phyloP scores from a whole-genome alignment of 768 basidiomycete species.

The Auricularia sp. region DNA sequence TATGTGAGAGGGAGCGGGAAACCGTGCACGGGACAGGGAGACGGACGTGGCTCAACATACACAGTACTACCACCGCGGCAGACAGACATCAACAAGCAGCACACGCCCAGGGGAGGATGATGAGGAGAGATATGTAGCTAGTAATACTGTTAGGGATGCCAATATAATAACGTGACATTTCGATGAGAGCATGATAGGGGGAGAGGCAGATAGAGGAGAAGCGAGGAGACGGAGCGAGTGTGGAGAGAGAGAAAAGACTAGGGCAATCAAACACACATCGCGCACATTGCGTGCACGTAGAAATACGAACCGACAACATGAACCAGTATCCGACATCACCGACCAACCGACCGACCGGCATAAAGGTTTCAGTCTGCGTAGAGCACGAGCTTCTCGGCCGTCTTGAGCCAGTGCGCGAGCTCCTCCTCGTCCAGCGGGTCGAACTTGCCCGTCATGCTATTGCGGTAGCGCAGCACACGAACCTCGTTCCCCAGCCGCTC shows the following conservation, averaged over 20 bases:
- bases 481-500: conserved; percentile 74
- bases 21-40: not conserved
- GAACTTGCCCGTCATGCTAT: conserved; percentile 56
- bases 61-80: not conserved
- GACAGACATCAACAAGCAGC: not conserved
- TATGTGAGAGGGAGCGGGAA: not conserved
- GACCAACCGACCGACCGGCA: not conserved
- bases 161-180: not conserved
- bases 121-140: not conserved
- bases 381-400: conserved; percentile 72
- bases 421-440: conserved; percentile 54
- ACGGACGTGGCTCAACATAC: not conserved
- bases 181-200: too few relatives aligned
- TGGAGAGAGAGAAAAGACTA: not conserved
- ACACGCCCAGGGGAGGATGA: not conserved
- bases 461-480: conserved; percentile 59
- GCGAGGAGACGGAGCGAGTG: too few relatives aligned
- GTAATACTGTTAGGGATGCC: not conserved
- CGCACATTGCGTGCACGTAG: not conserved
- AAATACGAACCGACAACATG: not conserved
- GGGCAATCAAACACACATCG: not conserved
- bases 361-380: conserved; percentile 50
- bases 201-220: too few relatives aligned
- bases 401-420: conserved; percentile 63
- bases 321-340: not conserved